These are phyloP conservation scores for Tylopilus sp. DNA, from an alignment of 1,284 basidiomycete species.

Conservation along the genomic window DNA sequence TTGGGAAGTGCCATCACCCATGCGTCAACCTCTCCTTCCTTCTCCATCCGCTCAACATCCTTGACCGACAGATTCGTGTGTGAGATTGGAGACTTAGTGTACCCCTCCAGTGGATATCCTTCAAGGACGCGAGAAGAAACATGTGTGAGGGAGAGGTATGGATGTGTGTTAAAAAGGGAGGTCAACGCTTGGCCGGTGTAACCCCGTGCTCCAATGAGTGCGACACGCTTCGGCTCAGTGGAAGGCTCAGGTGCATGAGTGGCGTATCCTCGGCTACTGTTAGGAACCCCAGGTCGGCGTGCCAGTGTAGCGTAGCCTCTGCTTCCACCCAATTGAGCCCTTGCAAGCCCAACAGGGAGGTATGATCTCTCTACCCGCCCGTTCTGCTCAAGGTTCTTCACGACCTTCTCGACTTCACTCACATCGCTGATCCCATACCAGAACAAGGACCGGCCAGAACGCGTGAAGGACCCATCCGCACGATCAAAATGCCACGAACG, in stretches of 20 bases:
- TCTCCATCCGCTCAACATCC: constrained; percentile 86
- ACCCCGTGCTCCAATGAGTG: constrained; percentile 92
- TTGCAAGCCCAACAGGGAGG: constrained; percentile 85
- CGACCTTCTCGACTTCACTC: constrained; percentile 85
- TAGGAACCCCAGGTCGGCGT: constrained; percentile 45
- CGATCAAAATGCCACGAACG: constrained; percentile 99
- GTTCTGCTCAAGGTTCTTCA: constrained; percentile 82
- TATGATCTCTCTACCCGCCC: constrained; percentile 85
- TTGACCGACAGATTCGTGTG: constrained; percentile 79
- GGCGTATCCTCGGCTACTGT: constrained; percentile 60
- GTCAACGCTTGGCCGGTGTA: constrained; percentile 95
- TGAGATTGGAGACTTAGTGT: constrained; percentile 74
- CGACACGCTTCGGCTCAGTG: constrained; percentile 82
- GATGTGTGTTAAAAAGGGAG: constrained; percentile 81
- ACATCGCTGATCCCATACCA: constrained; percentile 97
- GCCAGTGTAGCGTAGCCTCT: constrained; percentile 78
- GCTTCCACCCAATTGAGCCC: constrained; percentile 38
- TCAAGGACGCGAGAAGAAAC: constrained; percentile 96
- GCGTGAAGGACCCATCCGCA: constrained; percentile 95
- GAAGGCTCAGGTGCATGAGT: constrained; percentile 48
- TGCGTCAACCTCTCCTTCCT: constrained; percentile 85
- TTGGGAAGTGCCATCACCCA: constrained; percentile 99
- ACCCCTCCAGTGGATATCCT: constrained; percentile 78
- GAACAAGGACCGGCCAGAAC: constrained; percentile 91
- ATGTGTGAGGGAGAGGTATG: constrained; percentile 85